A percentile compares a stretch with the other conserved stretches of the same genome.
These are phyloP conservation scores for Mucor indicus DNA, from an alignment of 371 early-diverging fungal genomes.

Conservation along the genomic window DNA sequence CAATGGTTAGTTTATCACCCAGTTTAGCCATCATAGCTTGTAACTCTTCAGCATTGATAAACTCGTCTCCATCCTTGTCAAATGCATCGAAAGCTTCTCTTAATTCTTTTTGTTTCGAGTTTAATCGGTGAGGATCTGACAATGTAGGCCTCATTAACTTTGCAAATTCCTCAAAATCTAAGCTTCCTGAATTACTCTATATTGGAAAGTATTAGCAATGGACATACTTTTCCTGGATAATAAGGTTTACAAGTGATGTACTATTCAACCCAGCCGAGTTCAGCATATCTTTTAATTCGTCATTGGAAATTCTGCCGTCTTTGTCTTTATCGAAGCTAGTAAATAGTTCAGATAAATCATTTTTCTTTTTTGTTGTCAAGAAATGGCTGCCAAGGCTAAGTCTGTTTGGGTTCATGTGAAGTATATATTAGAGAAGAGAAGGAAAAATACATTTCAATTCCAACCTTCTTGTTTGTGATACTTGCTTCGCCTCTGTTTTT, in stretches of 20 bases:
- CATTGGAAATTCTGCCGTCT: slow-evolving; percentile 29
- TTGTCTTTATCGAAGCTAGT: slow-evolving; percentile 37
- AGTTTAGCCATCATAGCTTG: slow-evolving; percentile 45
- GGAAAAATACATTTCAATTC: slow-evolving; percentile 2
- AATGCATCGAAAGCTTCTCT: slow-evolving; percentile 46
- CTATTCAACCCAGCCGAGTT: slow-evolving; percentile 24
- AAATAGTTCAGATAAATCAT: slow-evolving; percentile 36
- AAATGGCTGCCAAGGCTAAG: slow-evolving; percentile 37
- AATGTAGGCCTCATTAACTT: slow-evolving; percentile 41
- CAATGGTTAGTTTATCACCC: slow-evolving; percentile 33
- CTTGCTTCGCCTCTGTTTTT: too few species aligned
- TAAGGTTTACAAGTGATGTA: too few species aligned
- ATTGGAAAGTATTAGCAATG: not conserved
- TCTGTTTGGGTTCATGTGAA: slow-evolving; percentile 22
- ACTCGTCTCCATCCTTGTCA: slow-evolving; percentile 40
- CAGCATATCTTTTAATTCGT: slow-evolving; percentile 33
- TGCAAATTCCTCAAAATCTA: slow-evolving; percentile 42
- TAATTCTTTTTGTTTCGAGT: slow-evolving; percentile 36
- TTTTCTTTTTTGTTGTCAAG: slow-evolving; percentile 30
- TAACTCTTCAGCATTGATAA: slow-evolving; percentile 36
- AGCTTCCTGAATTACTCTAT: slow-evolving; percentile 8
- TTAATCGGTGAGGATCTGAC: slow-evolving; percentile 25
- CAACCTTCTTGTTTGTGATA: too few species aligned
- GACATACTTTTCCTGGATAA: slow-evolving; percentile 26
- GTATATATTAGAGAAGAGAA: slow-evolving; percentile 13